These are phyloP conservation scores for Zymoseptoria ardabiliae DNA, from an alignment of 2,329 filamentous ascomycete species.

Conservation along the genomic window DNA sequence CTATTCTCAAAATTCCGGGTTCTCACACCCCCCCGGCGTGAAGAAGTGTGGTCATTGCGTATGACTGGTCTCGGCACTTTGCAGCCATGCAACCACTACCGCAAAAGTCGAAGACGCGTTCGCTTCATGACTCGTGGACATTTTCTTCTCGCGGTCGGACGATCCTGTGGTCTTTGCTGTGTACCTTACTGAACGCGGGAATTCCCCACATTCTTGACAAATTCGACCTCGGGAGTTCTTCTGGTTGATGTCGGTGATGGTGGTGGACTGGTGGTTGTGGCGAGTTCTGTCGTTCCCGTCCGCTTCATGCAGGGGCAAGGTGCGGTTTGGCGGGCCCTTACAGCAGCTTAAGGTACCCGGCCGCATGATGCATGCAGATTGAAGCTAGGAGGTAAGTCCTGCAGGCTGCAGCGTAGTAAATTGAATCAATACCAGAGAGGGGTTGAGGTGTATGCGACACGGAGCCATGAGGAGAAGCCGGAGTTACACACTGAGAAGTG, in stretches of 20 bases:
- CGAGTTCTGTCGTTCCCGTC: too few relatives aligned
- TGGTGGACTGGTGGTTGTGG: not conserved
- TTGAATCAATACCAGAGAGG: too few relatives aligned
- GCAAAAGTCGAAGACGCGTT: not conserved
- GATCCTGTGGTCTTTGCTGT: not conserved
- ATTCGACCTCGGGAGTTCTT: too few relatives aligned
- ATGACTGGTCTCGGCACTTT: not conserved
- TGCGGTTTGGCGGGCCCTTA: not conserved
- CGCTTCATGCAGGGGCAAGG: not conserved
- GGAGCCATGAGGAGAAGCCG: too few relatives aligned
- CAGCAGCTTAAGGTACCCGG: not conserved
- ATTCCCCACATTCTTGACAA: not conserved
- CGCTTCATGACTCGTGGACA: not conserved
- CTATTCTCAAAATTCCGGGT: not conserved
- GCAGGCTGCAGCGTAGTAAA: not conserved
- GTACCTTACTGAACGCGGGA: not conserved
- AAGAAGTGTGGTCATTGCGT: too few relatives aligned
- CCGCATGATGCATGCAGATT: not conserved
- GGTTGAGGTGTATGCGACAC: too few relatives aligned
- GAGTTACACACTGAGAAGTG: too few relatives aligned
- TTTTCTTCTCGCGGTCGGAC: not conserved
- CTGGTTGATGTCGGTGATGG: too few relatives aligned
- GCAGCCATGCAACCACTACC: not conserved
- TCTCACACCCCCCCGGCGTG: not conserved
- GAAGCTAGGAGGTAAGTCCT: not conserved